Conservation (phyloP, 106 monocot genomes). For the Dendrobium chrysotoxum region DNA sequence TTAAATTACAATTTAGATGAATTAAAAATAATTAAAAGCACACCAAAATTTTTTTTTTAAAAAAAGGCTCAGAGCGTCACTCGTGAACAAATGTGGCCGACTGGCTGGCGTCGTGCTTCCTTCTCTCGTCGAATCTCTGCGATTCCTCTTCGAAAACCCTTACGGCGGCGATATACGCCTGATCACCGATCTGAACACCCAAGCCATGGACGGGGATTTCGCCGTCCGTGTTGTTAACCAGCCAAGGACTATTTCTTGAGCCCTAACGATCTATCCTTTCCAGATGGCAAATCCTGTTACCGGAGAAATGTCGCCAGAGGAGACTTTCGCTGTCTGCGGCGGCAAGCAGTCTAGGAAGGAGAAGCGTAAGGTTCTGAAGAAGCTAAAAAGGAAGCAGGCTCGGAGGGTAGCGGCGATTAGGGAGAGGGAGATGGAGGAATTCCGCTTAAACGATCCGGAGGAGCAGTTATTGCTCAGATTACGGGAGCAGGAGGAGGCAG, state of each 20-base stretch:
- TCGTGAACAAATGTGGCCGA: no score
- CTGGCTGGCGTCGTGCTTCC: no score
- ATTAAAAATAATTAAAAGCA: no score
- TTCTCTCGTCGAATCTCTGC: no score
- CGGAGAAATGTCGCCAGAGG: conserved; percentile 8
- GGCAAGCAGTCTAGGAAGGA: conserved; percentile 42
- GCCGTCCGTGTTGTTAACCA: no score
- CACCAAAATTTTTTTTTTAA: accelerated
- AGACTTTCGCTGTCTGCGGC: conserved; percentile 2
- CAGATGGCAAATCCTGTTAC: conserved; percentile 20
- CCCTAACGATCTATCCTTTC: neutral
- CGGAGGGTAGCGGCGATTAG: conserved; percentile 48
- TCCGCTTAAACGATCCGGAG: conserved; percentile 53
- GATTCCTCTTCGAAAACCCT: no score
- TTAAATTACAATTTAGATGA: no score
- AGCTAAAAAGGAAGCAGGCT: conserved; percentile 68
- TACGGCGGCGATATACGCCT: no score
- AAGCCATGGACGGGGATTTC: no score
- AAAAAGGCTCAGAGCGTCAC: no score
- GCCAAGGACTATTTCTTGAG: neutral
- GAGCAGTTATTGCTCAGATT: conserved; percentile 36
- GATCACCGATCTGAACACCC: no score
- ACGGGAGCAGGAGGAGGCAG: conserved; percentile 61
- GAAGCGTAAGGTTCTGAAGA: conserved; percentile 75
- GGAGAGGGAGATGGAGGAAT: conserved; percentile 58